Evolutionary conservation across 2,329 filamentous ascomycete species (phyloP), one percentile per base, ranked within the genome.

Genomic region (Diaporthe aspalathi): DNA sequence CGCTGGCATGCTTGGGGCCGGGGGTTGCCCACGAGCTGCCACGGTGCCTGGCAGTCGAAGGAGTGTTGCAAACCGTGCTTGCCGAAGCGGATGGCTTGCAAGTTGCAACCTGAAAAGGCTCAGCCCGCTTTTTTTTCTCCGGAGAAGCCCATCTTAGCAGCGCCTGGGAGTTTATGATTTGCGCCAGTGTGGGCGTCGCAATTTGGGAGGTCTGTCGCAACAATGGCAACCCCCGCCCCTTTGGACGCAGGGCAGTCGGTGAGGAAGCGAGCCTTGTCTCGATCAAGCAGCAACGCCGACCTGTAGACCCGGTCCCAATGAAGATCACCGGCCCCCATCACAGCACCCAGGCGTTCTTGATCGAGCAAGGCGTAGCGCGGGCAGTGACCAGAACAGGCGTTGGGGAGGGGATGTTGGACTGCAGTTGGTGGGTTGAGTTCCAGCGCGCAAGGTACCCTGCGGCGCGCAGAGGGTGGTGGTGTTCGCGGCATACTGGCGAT

Each of bases 201-300:
- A 72, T 70, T 72, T 70, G 49, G 68, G 71, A 65, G 50, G 53
- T 57, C 67, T 62, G 62, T 70, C 53, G 71, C 68, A 65, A 72
- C 54, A 65, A 65, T 65, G 45, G 60, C 60, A 29, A 35, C 60
- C 60, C 29, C 47, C 67, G 63, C 68, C 57, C 72, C 72, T 72
- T 73, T 71, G 54, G 69, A 40, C 71, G 68, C 54, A 68, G 75
- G 74, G 56, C 50, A 73, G 54, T 70, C 57, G 70, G 70, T 74
- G 74, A 74, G 73, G 65, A 65, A 65, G 60, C 60, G 60, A 70
- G 50, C 75, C 77, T 81, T 81, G 76, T 71, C 80, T 78, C 62
- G 70, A 81, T 83, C 75, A 49, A 81, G 81, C 76, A 78, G 77
- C 74, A 74, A 75, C 71, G 77, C 81, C 81, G 81, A 77, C 76